Conservation (phyloP, 2,329 filamentous ascomycete species). For the Epichloe gansuensis region DNA sequence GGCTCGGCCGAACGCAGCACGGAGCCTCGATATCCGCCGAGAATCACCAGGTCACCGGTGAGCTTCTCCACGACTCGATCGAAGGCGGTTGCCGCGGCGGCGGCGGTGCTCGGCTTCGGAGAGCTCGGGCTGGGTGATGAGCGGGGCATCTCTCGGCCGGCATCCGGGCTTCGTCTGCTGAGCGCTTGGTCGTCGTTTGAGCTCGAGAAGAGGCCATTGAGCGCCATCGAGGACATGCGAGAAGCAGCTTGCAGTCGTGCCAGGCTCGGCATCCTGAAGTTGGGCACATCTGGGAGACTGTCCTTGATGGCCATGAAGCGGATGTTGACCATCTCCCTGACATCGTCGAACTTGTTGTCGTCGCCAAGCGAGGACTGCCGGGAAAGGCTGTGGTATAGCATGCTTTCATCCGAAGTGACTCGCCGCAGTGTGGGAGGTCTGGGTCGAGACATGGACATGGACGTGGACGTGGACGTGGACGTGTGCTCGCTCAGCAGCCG, state of each 20-base stretch:
- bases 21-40: constrained; percentile 86
- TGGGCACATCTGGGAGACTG: constrained; percentile 68
- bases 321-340: constrained; percentile 77
- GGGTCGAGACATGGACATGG: background rate
- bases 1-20: constrained; percentile 74
- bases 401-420: constrained; percentile 52
- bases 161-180: background rate
- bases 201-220: constrained; percentile 19
- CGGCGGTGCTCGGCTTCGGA: background rate
- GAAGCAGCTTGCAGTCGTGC: constrained; percentile 35
- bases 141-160: background rate
- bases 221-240: constrained; percentile 20
- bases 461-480: background rate
- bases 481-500: background rate
- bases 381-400: constrained; percentile 65
- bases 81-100: constrained; percentile 21
- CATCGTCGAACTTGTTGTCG: constrained; percentile 66
- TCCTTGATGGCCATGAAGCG: constrained; percentile 84
- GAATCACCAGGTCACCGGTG: constrained; percentile 73
- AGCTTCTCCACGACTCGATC: constrained; percentile 52
- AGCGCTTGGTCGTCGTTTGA: constrained; percentile 12
- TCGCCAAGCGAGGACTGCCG: constrained; percentile 75
- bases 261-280: constrained; percentile 57
- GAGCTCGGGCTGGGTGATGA: background rate
- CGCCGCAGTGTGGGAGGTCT: constrained; percentile 19